phyloP scores from a whole-genome alignment of 345 rosid species.

The Eucalyptus pauciflora region DNA sequence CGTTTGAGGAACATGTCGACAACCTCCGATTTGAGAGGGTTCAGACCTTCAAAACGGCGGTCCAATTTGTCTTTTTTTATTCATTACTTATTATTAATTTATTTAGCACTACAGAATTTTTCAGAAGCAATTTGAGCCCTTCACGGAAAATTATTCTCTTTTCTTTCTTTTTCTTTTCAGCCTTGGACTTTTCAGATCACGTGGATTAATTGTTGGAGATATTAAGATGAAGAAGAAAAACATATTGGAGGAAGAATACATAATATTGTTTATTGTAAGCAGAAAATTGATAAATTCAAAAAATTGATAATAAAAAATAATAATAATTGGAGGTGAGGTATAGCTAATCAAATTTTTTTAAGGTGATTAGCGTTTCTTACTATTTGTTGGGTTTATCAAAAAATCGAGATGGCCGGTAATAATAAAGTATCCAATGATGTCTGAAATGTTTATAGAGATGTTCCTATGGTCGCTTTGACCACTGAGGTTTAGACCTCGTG shows the following conservation, averaged over 20 bases:
- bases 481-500: fast-evolving
- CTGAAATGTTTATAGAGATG: no score
- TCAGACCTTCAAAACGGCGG: background rate
- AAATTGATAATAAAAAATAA: no score
- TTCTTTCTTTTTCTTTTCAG: background rate
- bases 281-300: no score
- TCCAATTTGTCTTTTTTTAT: background rate
- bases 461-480: no score
- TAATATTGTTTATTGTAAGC: no score
- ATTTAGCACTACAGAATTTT: background rate
- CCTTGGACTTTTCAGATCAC: background rate
- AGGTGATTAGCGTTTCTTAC: no score
- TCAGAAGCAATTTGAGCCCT: background rate
- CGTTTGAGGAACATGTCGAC: background rate
- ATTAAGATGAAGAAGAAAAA: no score
- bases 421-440: no score
- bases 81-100: background rate
- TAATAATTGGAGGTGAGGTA: no score
- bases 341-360: fast-evolving
- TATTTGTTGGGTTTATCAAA: no score
- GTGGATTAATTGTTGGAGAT: background rate
- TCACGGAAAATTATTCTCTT: background rate
- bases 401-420: no score
- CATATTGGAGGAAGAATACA: no score
- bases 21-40: background rate